Base-by-base conservation (phyloP, 2,329 filamentous ascomycete species). In the Alternaria postmessia region DNA sequence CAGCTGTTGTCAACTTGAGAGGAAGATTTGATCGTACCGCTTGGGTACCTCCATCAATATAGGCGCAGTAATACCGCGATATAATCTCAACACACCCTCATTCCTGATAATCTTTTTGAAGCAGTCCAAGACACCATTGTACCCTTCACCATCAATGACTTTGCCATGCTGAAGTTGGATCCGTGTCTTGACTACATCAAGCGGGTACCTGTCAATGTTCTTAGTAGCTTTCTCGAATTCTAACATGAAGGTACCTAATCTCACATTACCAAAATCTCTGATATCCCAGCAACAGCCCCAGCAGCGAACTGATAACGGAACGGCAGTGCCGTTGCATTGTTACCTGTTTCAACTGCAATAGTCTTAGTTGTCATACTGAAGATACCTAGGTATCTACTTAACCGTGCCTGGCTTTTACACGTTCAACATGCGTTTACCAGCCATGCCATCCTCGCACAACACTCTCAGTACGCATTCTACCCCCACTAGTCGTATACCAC, bases 21-120 rank as follows among this genome's bases (percentile, higher is more conserved):
- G 22, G 20, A n/a, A 28, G 7, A 2, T 12, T 16, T 8, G 6
- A 22, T 38, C 59, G 9, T 22, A 71, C 69, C 69, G 65, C 49
- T 75, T 75, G 1, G 72, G 72, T 0, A 75, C 70, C 53, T 75
- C 72, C 72, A 75, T 75, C 54, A 75, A 49, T 36, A 75, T 74
- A 1, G 72, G 72, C 8, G 72, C 72, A 5, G 71, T 72, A n/a
- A 73, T 75, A 8, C 72, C 72, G 11, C 72, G 67, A 53, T 75
- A 74, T 16, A 75, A 41, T 39, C 66, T 63, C 20, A 64, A 54
- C 5, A 59, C 63, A 18, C 69, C 71, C 59, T 75, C 72, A 57
- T 70, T 66, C 34, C 47, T 51, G 3, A 71, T 55, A 20, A 75
- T 75, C 58, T 75, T 73, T 11, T 65, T 61, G 22, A 74, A 75